Evolutionary conservation across 176 grass and related monocot species (phyloP), one percentile per base, ranked within the genome.

Genomic region (Cenchrus americanus): DNA sequence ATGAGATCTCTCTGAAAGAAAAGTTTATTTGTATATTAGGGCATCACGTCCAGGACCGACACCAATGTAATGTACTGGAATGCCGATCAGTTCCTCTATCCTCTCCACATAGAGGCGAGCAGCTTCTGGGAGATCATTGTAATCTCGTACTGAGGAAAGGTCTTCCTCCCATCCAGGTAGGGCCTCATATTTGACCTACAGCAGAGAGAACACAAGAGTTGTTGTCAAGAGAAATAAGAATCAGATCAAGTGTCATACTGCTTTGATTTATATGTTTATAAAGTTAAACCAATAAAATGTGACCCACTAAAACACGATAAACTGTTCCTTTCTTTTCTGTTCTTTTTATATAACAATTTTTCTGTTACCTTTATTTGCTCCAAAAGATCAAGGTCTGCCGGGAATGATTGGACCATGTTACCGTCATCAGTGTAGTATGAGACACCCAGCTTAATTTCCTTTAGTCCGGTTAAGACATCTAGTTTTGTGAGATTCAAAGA

Each of bases 401-500:
- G 96, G 77, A 98, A 87, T 23, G 92, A 93, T 24, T 93, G 21
- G n/a, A 90, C 23, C 51, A 47, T 68, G 49, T 88, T 64, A 70
- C 91, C 96, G 48, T 82, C 72, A 41, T 82, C 70, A 7, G 66
- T 76, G 77, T 70, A 66, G 22, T 89, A 90, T 75, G 90, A 88
- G 78, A 57, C 82, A 71, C 93, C 93, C 15, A 98, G 62, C 82
- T 93, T 93, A 55, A 98, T 71, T 82, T 98, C 93, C 57, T 92
- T 82, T 48, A 98, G 73, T 32, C 87, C 91, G 6, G 93, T 92
- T 30, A 98, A 71, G 49, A 98, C 96, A 71, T 98, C 96, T 0
- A 98, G 89, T 71, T 98, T 98, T 10, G 93, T 93, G 17, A 98
- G 89, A 87, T 98, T 98, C 24, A 98, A 75, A 67, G 96, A 92